A percentile compares a stretch with the other conserved stretches of the same genome.
Conservation (phyloP, 768 basidiomycete species). For the Imleria badia region DNA sequence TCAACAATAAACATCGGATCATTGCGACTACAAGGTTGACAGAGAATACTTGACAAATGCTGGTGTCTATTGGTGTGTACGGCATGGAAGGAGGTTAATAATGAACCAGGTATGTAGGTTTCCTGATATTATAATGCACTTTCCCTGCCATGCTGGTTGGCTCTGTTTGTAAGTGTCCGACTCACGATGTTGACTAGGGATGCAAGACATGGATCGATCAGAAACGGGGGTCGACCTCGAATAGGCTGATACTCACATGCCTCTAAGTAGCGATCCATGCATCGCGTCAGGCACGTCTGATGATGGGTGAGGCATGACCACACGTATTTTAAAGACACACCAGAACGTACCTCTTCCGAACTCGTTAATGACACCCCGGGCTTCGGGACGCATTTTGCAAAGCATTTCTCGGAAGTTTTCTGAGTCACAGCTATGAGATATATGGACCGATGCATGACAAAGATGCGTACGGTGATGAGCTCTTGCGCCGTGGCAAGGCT, state of each 20-base stretch:
- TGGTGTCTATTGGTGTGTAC: conserved; percentile 1
- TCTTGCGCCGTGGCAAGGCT: conserved; percentile 76
- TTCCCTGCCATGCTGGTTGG: conserved; percentile 34
- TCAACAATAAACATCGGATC: conserved; percentile 14
- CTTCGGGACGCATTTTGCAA: conserved; percentile 71
- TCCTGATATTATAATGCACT: conserved; percentile 7
- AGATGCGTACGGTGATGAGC: conserved; percentile 61
- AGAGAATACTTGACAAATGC: background rate
- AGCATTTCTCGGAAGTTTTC: conserved; percentile 83
- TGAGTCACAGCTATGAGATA: conserved; percentile 27
- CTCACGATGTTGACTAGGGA: conserved; percentile 75
- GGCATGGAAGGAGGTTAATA: background rate
- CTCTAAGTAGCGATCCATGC: conserved; percentile 82
- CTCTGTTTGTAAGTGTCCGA: conserved; percentile 59
- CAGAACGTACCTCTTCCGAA: conserved; percentile 64
- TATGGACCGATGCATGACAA: background rate
- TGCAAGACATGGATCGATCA: conserved; percentile 1
- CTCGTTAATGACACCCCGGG: conserved; percentile 66
- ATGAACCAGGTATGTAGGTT: background rate
- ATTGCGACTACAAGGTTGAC: background rate
- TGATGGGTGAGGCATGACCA: background rate
- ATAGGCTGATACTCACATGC: conserved; percentile 57
- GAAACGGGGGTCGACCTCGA: background rate
- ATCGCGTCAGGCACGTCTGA: conserved; percentile 73
- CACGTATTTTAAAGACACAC: background rate